Evolutionary conservation across 2,329 filamentous ascomycete species (phyloP).

Genomic region (Claviceps humidiphila): DNA sequence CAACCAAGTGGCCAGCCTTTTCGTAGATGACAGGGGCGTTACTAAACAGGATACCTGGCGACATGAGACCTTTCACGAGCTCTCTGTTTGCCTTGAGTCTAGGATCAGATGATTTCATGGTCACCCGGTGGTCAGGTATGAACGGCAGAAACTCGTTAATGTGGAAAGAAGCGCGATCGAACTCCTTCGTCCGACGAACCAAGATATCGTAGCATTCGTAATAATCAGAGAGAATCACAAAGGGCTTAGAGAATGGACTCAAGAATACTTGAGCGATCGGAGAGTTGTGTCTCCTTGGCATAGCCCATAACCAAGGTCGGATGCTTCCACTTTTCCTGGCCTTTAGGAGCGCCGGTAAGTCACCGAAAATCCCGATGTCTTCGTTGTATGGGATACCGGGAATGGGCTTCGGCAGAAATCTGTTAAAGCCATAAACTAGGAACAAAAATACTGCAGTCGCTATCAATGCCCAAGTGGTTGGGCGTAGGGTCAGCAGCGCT

Average conservation of each 20-base stretch:
- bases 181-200: not conserved
- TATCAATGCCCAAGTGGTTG: not conserved
- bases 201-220: constrained; percentile 1
- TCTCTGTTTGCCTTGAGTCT: constrained; percentile 16
- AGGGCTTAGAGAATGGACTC: not conserved
- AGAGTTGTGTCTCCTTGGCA: not conserved
- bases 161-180: not conserved
- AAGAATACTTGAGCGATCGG: not conserved
- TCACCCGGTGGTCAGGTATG: constrained; percentile 14
- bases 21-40: constrained; percentile 16
- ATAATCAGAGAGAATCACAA: not conserved
- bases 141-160: not conserved
- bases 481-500: not conserved
- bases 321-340: not conserved
- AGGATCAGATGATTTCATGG: constrained; percentile 13
- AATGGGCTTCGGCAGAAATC: not conserved
- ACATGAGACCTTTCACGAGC: constrained; percentile 18
- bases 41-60: constrained; percentile 15
- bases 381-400: constrained; percentile 3
- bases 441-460: not conserved
- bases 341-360: not conserved
- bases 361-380: not conserved
- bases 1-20: constrained; percentile 16
- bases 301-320: not conserved
- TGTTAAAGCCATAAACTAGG: not conserved